Base-by-base conservation (phyloP, 345 rosid genomes). In the Firmiana major region DNA sequence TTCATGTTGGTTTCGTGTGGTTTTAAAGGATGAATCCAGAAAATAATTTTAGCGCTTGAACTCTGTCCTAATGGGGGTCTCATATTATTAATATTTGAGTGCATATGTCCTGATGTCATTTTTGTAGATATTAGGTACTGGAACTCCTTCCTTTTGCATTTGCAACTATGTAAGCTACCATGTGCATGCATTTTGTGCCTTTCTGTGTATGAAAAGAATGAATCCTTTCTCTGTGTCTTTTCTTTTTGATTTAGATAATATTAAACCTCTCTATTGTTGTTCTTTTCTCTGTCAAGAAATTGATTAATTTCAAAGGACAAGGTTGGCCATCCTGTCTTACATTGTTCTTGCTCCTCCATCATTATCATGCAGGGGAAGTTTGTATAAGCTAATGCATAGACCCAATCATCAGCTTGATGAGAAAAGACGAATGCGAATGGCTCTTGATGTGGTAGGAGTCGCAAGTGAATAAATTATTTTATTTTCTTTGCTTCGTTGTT, bases 351-450 rank as follows among this genome's bases (percentile, higher is more conserved):
- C 55, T 81, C 24, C 28, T 26, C 24, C 26, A 43, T 72, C 12
- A 21, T 68, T 79, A 67, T 45, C 63, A 53, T 80, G 76, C 89
- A 96, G 99, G 91, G 99, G 99, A 73, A 96, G 99, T 86, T 90
- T 96, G 83, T 96, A 90, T 81, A 87, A 91, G 79, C 80, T 96
- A 79, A 83, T 96, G 71, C 99, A 96, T 79, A 94, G 98, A 64
- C 90, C 98, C 73, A 86, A 85, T 84, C 80, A 79, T 78, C 92
- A 77, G 63, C 88, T 96, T 62, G 98, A 93, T 83, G 94, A 91
- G 84, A 93, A 85, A 87, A 91, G 97, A 83, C 89, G 97, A 81
- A 85, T 93, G 93, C 86, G 88, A 69, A 93, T 96, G 99, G 99
- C 99, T 74, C 86, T 96, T 77, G 98, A 96, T 87, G 98, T 93